Conservation (phyloP, 202 grass and related monocot species). For the Carex sylvatica region DNA sequence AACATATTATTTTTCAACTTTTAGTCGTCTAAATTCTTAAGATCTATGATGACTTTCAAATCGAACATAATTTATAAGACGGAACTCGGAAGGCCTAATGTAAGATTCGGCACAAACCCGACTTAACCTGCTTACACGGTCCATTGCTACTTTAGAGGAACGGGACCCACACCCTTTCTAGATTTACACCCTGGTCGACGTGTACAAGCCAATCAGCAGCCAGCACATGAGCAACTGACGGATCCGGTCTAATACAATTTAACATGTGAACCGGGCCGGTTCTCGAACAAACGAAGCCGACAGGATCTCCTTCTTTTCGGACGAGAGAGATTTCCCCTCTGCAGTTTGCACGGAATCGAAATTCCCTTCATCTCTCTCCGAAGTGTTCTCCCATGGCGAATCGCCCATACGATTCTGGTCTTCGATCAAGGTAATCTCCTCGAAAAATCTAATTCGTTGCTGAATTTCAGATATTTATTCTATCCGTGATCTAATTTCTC, state of each 20-base stretch:
- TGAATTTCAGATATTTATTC: neutral
- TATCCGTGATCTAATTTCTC: constrained; percentile 5
- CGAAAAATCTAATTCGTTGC: neutral
- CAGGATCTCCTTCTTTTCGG: neutral
- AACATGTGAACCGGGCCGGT: neutral
- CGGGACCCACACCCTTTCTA: no score
- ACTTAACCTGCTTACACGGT: no score
- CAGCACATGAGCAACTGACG: neutral
- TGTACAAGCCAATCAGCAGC: neutral
- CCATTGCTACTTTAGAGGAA: no score
- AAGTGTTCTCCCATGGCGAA: constrained; percentile 37
- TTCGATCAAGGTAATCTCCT: constrained; percentile 26
- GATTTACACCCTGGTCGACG: neutral
- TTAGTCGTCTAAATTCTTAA: no score
- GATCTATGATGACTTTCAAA: no score
- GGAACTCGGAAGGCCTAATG: no score
- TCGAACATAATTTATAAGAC: no score
- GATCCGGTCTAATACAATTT: neutral
- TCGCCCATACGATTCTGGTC: constrained; percentile 47
- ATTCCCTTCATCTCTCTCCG: neutral
- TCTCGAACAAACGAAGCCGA: neutral
- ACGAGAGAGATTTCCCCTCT: neutral
- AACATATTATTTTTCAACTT: no score
- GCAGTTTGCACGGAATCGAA: neutral
- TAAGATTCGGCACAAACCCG: no score